These are phyloP conservation scores for Ustilago esculenta DNA, from an alignment of 1,284 basidiomycete species.

Conservation along the genomic window DNA sequence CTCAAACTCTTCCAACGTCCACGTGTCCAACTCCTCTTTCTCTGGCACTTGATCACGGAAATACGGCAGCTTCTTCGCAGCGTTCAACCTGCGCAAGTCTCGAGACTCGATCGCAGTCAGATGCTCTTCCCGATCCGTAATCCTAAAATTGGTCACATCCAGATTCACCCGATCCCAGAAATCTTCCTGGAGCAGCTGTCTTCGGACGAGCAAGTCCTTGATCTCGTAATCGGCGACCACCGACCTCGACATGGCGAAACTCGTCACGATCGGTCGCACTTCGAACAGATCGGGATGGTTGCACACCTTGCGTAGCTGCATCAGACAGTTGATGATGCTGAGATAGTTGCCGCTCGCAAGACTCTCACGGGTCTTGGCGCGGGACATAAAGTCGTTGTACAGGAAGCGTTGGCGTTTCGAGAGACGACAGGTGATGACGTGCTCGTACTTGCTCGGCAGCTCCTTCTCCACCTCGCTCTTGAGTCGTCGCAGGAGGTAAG, in stretches of 20 bases:
- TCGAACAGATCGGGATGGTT: constrained; percentile 97
- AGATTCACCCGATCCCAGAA: constrained; percentile 73
- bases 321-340: constrained; percentile 90
- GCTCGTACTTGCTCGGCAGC: constrained; percentile 92
- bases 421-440: constrained; percentile 87
- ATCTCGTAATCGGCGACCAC: constrained; percentile 87
- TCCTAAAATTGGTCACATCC: constrained; percentile 75
- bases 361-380: constrained; percentile 85
- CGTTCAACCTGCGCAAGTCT: constrained; percentile 77
- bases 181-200: constrained; percentile 73
- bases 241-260: constrained; percentile 84
- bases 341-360: constrained; percentile 83
- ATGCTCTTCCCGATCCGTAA: constrained; percentile 71
- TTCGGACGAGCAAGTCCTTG: constrained; percentile 84
- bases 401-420: constrained; percentile 95
- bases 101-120: constrained; percentile 71
- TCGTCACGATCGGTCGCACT: constrained; percentile 90
- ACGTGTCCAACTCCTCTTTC: constrained; percentile 72
- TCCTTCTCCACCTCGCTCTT: constrained; percentile 97
- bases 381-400: constrained; percentile 98
- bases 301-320: constrained; percentile 83
- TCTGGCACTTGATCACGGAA: constrained; percentile 69
- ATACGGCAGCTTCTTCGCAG: constrained; percentile 74
- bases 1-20: constrained; percentile 79
- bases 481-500: constrained; percentile 90